Evolutionary conservation across 495 filamentous ascomycete species (phyloP), one percentile per base, ranked within the genome.

Genomic region (Aspergillus funiculosus): DNA sequence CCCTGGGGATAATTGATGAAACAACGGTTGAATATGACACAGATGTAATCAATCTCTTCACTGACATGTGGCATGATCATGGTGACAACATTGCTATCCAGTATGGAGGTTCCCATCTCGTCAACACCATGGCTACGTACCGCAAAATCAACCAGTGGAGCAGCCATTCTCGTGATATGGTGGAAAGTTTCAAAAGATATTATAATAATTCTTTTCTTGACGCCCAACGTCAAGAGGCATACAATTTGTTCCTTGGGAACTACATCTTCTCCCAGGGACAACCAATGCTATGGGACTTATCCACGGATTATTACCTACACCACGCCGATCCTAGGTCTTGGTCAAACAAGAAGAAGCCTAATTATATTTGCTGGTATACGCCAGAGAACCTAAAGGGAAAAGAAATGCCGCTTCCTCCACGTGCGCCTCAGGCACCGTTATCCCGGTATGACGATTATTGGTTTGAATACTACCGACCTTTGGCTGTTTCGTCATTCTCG

Each of bases 171-270:
- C 77, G 92, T 31, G 92, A 98, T 62, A 98, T 98, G 92, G 87
- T 98, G 7, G 92, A 98, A 64, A 94, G 87, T 62, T 96, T 98
- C 73, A 98, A 97, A 61, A 81, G 92, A 22, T 98, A 97, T 67
- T 98, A 98, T 67, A 94, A 97, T 63, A 98, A 98, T 62, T 95
- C 90, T 0, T 98, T 98, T 66, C 74, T 97, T 6, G 92, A 98
- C 62, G 86, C 86, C 14, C 92, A 97, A 59, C 80, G 92, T 30
- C 92, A 98, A 67, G 92, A 98, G 60, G 92, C 94, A 0, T 97
- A 97, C 61, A 98, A 98, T 48, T 79, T 98, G 15, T 98, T 98
- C 55, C 80, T 98, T 10, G 92, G 92, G 5, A 96, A 97, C 57
- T 98, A 97, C 64, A 92, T 87, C 32, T 97, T 85, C 56, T 68